phyloP scores from a whole-genome alignment of 768 basidiomycete species.

The Candolleomyces efflorescens region DNA sequence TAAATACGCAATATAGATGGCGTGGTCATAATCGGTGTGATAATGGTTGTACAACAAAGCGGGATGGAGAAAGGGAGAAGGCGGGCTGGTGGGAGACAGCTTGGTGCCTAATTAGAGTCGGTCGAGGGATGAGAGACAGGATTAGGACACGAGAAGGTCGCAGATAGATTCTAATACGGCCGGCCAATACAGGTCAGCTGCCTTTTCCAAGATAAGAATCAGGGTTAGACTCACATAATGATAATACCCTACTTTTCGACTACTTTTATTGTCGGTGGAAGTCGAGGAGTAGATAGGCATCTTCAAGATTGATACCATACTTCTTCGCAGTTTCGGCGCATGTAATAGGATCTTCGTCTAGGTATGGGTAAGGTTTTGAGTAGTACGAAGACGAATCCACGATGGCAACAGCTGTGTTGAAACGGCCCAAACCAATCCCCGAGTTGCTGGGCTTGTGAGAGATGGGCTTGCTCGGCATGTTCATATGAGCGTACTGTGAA shows the following conservation, averaged over 20 bases:
- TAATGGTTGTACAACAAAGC: too few relatives aligned
- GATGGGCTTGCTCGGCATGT: neutral
- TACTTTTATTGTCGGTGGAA: conserved; percentile 56
- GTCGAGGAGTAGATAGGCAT: conserved; percentile 67
- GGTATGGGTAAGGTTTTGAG: neutral
- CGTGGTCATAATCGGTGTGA: neutral
- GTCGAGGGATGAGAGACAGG: neutral
- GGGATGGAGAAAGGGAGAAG: too few relatives aligned
- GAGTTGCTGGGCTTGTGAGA: neutral
- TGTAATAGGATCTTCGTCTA: conserved; percentile 17
- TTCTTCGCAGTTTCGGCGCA: conserved; percentile 44
- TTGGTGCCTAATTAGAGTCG: neutral
- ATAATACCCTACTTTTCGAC: conserved; percentile 7
- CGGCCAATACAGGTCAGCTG: neutral
- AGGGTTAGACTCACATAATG: neutral
- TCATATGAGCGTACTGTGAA: neutral
- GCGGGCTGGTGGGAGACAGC: neutral
- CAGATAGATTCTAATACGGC: neutral
- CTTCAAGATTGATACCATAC: conserved; percentile 63
- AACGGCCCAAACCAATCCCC: neutral
- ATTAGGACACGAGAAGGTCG: neutral
- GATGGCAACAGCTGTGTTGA: conserved; percentile 4
- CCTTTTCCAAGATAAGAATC: neutral
- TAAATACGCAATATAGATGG: conserved; percentile 11
- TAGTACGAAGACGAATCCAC: conserved; percentile 6